A percentile compares a stretch with the other conserved stretches of the same genome.
These are phyloP conservation scores for Rhynchospora pubera DNA, from an alignment of 176 grass and related monocot genomes.

Conservation along the genomic window DNA sequence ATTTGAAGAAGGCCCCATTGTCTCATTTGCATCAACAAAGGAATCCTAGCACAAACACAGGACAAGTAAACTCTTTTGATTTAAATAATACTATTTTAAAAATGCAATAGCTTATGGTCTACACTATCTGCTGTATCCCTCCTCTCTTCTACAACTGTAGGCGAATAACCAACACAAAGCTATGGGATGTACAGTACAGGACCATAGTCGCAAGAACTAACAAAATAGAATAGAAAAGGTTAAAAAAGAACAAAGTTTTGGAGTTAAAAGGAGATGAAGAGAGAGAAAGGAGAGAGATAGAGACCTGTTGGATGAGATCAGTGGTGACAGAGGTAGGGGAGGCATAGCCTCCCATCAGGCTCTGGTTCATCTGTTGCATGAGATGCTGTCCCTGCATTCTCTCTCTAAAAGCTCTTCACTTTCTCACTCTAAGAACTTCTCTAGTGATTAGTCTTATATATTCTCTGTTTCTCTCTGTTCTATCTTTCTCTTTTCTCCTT, in stretches of 20 bases:
- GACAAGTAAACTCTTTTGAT: constrained; percentile 8
- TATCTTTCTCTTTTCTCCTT: constrained; percentile 27
- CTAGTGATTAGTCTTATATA: constrained; percentile 9
- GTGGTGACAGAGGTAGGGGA: constrained; percentile 70
- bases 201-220: background rate
- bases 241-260: background rate
- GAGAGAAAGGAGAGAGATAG: constrained; percentile 16
- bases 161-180: constrained; percentile 12
- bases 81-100: constrained; percentile 2
- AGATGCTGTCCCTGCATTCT: constrained; percentile 82
- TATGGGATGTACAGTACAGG: constrained; percentile 7
- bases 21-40: background rate
- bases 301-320: constrained; percentile 91
- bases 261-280: background rate
- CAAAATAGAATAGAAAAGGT: background rate
- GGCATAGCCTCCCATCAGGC: constrained; percentile 80
- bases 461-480: constrained; percentile 22
- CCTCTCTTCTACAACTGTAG: background rate
- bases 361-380: constrained; percentile 93
- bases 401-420: constrained; percentile 19
- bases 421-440: constrained; percentile 9
- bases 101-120: background rate
- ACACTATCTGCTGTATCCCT: background rate
- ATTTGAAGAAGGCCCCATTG: constrained; percentile 3
- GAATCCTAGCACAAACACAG: background rate